Evolutionary conservation across 495 filamentous ascomycete genomes (phyloP).

Genomic region (Platismatia glauca): DNA sequence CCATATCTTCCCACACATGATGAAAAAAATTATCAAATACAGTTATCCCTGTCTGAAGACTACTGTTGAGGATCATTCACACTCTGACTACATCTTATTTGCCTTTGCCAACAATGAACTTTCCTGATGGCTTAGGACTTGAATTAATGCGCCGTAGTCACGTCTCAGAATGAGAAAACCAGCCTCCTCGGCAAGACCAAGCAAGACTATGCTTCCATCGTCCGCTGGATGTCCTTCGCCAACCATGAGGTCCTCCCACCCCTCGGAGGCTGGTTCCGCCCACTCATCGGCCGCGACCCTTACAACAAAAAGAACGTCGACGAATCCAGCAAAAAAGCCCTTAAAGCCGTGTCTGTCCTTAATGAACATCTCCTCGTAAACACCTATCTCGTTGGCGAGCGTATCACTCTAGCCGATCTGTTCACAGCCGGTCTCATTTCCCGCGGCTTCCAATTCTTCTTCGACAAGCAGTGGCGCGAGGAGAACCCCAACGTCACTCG

Average conservation of each 20-base stretch:
- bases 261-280: slow-evolving; percentile 79
- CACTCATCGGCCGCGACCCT: slow-evolving; percentile 66
- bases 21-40: slow-evolving; percentile 64
- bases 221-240: slow-evolving; percentile 91
- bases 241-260: slow-evolving; percentile 72
- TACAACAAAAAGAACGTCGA: slow-evolving; percentile 99
- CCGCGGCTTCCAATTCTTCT: slow-evolving; percentile 78
- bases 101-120: slow-evolving; percentile 32
- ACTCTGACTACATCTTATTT: slow-evolving; percentile 50
- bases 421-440: slow-evolving; percentile 69
- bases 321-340: slow-evolving; percentile 55
- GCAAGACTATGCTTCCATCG: slow-evolving; percentile 97
- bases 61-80: slow-evolving; percentile 66
- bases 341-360: slow-evolving; percentile 58
- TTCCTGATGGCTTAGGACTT: slow-evolving; percentile 17
- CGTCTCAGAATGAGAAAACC: slow-evolving; percentile 99
- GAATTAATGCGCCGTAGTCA: slow-evolving; percentile 54
- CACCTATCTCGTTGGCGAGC: slow-evolving; percentile 97
- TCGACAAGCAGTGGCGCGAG: slow-evolving; percentile 78
- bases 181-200: slow-evolving; percentile 98
- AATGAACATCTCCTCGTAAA: slow-evolving; percentile 83
- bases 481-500: slow-evolving; percentile 76
- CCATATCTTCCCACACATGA: slow-evolving; percentile 46
- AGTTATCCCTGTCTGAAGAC: slow-evolving; percentile 99
- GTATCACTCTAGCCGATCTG: slow-evolving; percentile 90